A percentile compares a stretch with the other conserved stretches of the same genome.
Conservation (phyloP, 192 early-diverging fungal genomes). For the Hyaloraphidium curvatum region DNA sequence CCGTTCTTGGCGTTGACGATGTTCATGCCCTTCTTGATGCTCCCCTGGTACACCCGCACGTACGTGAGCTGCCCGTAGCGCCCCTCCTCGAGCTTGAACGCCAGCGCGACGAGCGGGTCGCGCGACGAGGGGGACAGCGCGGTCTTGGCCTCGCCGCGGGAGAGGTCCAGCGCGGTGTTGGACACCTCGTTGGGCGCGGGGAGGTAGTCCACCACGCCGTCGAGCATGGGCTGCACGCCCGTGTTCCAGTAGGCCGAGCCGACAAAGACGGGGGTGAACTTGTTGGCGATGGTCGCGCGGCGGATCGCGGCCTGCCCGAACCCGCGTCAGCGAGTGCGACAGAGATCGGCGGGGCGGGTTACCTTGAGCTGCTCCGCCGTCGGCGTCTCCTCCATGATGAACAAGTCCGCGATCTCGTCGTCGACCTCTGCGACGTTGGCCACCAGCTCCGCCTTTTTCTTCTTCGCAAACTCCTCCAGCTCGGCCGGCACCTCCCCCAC, state of each 20-base stretch:
- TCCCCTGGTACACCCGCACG: constrained; percentile 89
- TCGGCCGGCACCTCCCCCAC: constrained; percentile 50
- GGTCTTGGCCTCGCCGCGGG: constrained; percentile 36
- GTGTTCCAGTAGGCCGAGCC: constrained; percentile 75
- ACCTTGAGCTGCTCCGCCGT: constrained; percentile 42
- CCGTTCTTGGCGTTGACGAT: constrained; percentile 75
- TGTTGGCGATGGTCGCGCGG: constrained; percentile 52
- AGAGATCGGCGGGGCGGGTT: too few relatives aligned
- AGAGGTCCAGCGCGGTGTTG: constrained; percentile 51
- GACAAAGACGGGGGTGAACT: constrained; percentile 68
- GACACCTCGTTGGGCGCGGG: constrained; percentile 51
- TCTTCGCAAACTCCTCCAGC: constrained; percentile 33
- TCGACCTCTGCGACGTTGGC: constrained; percentile 64
- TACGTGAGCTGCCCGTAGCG: constrained; percentile 95
- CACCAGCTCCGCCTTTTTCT: constrained; percentile 55
- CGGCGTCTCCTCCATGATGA: constrained; percentile 52
- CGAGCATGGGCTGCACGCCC: constrained; percentile 53
- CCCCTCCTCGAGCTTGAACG: constrained; percentile 77
- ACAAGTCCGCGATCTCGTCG: constrained; percentile 64
- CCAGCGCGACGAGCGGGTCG: constrained; percentile 64
- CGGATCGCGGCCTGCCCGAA: too few relatives aligned
- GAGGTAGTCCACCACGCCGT: constrained; percentile 49
- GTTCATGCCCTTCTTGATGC: constrained; percentile 65
- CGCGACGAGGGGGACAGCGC: constrained; percentile 39
- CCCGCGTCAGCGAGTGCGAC: too few relatives aligned